phyloP scores from a whole-genome alignment of 1,284 basidiomycete species.

The Anthracocystis walkeri region DNA sequence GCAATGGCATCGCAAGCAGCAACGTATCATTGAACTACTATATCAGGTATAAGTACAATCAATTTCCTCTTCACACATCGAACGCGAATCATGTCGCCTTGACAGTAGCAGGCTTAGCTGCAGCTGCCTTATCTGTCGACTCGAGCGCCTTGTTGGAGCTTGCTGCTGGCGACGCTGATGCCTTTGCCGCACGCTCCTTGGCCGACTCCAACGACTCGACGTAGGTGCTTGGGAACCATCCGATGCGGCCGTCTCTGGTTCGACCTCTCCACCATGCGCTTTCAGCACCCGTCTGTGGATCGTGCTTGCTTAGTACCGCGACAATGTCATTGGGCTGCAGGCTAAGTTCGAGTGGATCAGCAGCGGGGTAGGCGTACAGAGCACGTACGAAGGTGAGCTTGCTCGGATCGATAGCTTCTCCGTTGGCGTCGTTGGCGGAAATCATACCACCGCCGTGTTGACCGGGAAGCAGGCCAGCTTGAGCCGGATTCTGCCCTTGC shows the following conservation, averaged over 20 bases:
- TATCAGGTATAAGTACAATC: slow-evolving; percentile 17
- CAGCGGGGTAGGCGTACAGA: slow-evolving; percentile 78
- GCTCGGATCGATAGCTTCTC: slow-evolving; percentile 71
- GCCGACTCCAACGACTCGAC: slow-evolving; percentile 68
- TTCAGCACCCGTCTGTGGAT: slow-evolving; percentile 74
- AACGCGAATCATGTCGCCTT: slow-evolving; percentile 33
- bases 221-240: slow-evolving; percentile 89
- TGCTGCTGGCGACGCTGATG: slow-evolving; percentile 16
- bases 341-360: slow-evolving; percentile 79
- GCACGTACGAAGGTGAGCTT: slow-evolving; percentile 88
- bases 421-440: slow-evolving; percentile 56
- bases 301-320: slow-evolving; percentile 82
- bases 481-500: slow-evolving; percentile 68
- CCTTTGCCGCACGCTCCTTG: slow-evolving; percentile 59
- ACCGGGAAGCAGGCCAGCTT: slow-evolving; percentile 75
- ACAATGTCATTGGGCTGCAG: slow-evolving; percentile 93
- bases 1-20: too few species aligned
- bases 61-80: background rate
- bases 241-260: slow-evolving; percentile 90
- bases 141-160: slow-evolving; percentile 16
- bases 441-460: slow-evolving; percentile 71
- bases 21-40: background rate
- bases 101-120: slow-evolving; percentile 28
- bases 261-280: slow-evolving; percentile 96
- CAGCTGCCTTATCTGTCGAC: slow-evolving; percentile 26